Conservation (phyloP, 495 filamentous ascomycete genomes). For the Cryomyces minteri region DNA sequence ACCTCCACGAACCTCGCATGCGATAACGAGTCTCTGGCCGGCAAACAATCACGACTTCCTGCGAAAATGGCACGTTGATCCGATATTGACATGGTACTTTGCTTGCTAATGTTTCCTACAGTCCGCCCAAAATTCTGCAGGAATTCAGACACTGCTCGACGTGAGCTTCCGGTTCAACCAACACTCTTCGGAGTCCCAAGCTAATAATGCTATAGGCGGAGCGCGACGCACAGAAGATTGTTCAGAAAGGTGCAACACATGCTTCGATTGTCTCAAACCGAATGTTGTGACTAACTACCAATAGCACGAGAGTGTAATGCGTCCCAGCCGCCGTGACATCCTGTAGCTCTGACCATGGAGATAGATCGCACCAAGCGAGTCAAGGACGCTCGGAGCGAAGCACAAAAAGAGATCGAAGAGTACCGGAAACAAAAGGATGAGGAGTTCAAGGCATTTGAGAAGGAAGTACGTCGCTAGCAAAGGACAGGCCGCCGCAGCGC, state of each 20-base stretch:
- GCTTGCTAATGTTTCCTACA: constrained; percentile 15
- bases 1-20: too few species aligned
- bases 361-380: constrained; percentile 91
- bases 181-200: not conserved
- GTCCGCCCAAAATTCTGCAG: constrained; percentile 96
- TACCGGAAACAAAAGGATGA: constrained; percentile 81
- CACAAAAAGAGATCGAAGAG: constrained; percentile 94
- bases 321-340: not conserved
- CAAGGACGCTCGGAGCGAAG: constrained; percentile 84
- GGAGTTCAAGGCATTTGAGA: constrained; percentile 89
- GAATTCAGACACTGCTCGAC: constrained; percentile 97
- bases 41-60: too few species aligned
- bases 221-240: constrained; percentile 97
- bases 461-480: constrained; percentile 40
- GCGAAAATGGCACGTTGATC: too few species aligned
- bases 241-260: constrained; percentile 56
- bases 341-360: not conserved
- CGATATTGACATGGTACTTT: too few species aligned
- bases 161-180: constrained; percentile 32
- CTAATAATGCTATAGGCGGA: constrained; percentile 51
- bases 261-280: too few species aligned
- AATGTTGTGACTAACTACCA: constrained; percentile 1
- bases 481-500: not conserved
- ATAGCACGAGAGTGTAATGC: constrained; percentile 58
- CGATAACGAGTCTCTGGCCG: too few species aligned